phyloP scores from a whole-genome alignment of 108 stramenopile genomes.

The Chaetoceros tenuissimus region DNA sequence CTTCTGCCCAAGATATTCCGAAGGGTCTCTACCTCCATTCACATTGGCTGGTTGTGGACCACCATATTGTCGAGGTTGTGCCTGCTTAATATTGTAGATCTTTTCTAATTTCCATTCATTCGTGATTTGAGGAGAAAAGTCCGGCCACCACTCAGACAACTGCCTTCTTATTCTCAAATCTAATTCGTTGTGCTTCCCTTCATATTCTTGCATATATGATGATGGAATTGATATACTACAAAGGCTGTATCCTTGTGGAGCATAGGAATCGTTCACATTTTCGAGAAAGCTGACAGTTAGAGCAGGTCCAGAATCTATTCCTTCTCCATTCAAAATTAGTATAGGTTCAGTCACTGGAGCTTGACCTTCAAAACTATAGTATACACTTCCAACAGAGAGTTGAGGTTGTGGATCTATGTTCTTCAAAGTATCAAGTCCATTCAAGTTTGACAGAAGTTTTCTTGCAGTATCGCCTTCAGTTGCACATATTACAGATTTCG shows the following conservation, averaged over 20 bases:
- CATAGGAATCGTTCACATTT: slow-evolving; percentile 57
- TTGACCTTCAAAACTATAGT: slow-evolving; percentile 56
- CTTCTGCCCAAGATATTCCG: slow-evolving; percentile 26
- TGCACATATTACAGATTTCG: slow-evolving; percentile 65
- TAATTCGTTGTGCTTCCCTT: slow-evolving; percentile 34
- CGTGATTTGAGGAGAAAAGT: slow-evolving; percentile 31
- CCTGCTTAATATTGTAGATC: slow-evolving; percentile 54
- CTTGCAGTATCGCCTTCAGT: slow-evolving; percentile 56
- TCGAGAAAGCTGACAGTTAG: slow-evolving; percentile 76
- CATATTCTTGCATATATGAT: slow-evolving; percentile 42
- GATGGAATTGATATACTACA: slow-evolving; percentile 68
- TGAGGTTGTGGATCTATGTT: slow-evolving; percentile 42
- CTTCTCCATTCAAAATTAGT: slow-evolving; percentile 65
- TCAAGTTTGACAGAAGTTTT: slow-evolving; percentile 33
- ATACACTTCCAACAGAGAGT: slow-evolving; percentile 65
- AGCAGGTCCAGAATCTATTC: slow-evolving; percentile 18
- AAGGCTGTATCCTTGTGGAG: slow-evolving; percentile 55
- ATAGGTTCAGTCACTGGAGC: slow-evolving; percentile 75
- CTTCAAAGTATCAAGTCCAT: slow-evolving; percentile 27
- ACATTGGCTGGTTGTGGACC: slow-evolving; percentile 42
- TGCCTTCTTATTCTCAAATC: slow-evolving; percentile 54
- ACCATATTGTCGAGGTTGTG: slow-evolving; percentile 64
- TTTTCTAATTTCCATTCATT: slow-evolving; percentile 53
- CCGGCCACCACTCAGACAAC: slow-evolving; percentile 56
- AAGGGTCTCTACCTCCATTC: slow-evolving; percentile 57